Evolutionary conservation across 129 eudicot genomes (phyloP).

Genomic region (Flaveria trinervia): DNA sequence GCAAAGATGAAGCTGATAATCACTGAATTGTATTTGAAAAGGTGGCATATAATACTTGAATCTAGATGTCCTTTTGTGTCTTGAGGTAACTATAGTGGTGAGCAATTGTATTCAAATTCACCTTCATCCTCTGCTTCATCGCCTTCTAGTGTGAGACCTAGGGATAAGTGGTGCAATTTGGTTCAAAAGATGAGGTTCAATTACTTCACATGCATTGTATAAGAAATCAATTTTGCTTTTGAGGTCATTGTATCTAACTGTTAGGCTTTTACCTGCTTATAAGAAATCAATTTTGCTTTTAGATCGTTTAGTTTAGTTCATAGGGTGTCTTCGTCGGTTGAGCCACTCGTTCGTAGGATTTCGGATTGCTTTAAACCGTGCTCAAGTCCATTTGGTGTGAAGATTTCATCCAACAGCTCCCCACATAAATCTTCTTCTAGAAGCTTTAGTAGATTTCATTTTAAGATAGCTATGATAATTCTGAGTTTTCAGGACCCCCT

Average conservation of each 20-base stretch:
- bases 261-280: constrained; percentile 92
- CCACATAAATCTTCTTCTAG: constrained; percentile 63
- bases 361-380: neutral
- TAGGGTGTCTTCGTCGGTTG: constrained; percentile 67
- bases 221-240: constrained; percentile 72
- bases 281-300: no score
- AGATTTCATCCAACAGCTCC: constrained; percentile 59
- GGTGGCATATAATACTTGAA: constrained; percentile 80
- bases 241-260: constrained; percentile 74
- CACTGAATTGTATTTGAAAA: constrained; percentile 77
- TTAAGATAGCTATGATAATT: constrained; percentile 74
- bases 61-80: constrained; percentile 75
- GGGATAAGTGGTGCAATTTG: constrained; percentile 84
- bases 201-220: constrained; percentile 60
- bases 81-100: constrained; percentile 78
- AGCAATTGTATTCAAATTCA: constrained; percentile 74
- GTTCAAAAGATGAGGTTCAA: constrained; percentile 58
- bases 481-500: constrained; percentile 83
- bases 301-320: constrained; percentile 60
- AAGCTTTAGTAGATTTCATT: constrained; percentile 72
- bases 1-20: constrained; percentile 87
- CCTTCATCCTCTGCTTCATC: constrained; percentile 70
- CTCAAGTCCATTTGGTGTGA: constrained; percentile 40
- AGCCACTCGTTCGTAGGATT: constrained; percentile 55
- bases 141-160: constrained; percentile 66